These are phyloP conservation scores for Pichia heedii DNA, from an alignment of 805 yeast genomes.

Conservation along the genomic window DNA sequence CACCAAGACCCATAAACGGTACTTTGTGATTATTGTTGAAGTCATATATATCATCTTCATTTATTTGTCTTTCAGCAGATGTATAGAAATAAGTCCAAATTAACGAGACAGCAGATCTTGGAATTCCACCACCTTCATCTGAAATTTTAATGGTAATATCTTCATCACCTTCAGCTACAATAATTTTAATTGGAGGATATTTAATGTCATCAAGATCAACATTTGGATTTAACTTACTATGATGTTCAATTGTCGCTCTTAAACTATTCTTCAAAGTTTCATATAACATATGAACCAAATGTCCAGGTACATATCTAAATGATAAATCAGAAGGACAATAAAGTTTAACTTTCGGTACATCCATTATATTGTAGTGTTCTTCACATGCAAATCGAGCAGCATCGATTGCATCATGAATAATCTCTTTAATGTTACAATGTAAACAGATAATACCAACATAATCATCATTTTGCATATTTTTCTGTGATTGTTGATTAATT, in stretches of 20 bases:
- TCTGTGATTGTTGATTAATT: conserved; percentile 29
- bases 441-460: conserved; percentile 88
- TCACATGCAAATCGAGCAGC: conserved; percentile 87
- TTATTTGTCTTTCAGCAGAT: conserved; percentile 65
- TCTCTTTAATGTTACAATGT: conserved; percentile 72
- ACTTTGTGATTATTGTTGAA: conserved; percentile 39
- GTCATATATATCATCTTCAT: conserved; percentile 19
- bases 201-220: conserved; percentile 50
- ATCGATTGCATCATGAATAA: conserved; percentile 82
- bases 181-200: conserved; percentile 79
- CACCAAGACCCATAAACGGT: conserved; percentile 93
- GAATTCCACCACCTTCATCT: conserved; percentile 93
- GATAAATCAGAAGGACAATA: conserved; percentile 68
- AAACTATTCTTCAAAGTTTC: conserved; percentile 82
- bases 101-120: conserved; percentile 71
- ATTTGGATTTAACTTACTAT: conserved; percentile 45
- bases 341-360: conserved; percentile 75
- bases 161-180: conserved; percentile 81
- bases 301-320: conserved; percentile 92
- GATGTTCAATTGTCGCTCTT: conserved; percentile 82
- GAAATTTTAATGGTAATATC: conserved; percentile 86
- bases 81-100: conserved; percentile 92
- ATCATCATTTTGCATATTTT: conserved; percentile 41
- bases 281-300: conserved; percentile 81
- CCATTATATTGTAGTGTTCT: conserved; percentile 79